Conservation (phyloP, 106 monocot species). For the Ottelia alismoides region DNA sequence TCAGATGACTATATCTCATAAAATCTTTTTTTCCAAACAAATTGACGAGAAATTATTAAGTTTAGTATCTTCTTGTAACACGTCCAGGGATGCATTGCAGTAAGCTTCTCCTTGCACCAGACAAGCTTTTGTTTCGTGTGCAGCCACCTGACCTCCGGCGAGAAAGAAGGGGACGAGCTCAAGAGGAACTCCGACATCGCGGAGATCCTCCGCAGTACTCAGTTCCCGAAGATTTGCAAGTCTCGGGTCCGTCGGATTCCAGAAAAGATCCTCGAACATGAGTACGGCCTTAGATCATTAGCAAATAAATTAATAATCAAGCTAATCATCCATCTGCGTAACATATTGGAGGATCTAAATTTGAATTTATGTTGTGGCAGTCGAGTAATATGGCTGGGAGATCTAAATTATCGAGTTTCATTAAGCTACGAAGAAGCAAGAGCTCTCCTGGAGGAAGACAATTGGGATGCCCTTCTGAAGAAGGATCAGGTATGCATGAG, state of each 20-base stretch:
- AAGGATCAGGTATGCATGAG: slow-evolving; percentile 24
- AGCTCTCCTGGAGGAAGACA: slow-evolving; percentile 12
- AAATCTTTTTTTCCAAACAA: neutral
- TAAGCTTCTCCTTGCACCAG: slow-evolving; percentile 49
- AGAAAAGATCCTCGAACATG: slow-evolving; percentile 49
- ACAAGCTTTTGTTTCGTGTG: slow-evolving; percentile 87
- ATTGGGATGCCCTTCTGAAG: slow-evolving; percentile 24
- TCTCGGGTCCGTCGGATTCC: slow-evolving; percentile 32
- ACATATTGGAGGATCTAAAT: slow-evolving; percentile 7
- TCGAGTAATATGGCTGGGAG: slow-evolving; percentile 77
- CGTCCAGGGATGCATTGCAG: slow-evolving; percentile 54
- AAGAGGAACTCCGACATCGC: slow-evolving; percentile 42
- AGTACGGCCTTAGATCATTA: slow-evolving; percentile 14
- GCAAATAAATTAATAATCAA: neutral
- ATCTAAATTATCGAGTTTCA: slow-evolving; percentile 34
- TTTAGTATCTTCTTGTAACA: neutral
- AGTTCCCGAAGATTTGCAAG: slow-evolving; percentile 28
- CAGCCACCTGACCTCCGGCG: slow-evolving; percentile 82
- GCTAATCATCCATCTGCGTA: neutral
- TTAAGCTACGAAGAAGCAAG: slow-evolving; percentile 10
- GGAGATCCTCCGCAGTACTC: slow-evolving; percentile 46
- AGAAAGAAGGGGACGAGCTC: slow-evolving; percentile 48
- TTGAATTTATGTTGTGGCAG: slow-evolving; percentile 16
- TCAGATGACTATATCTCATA: neutral
- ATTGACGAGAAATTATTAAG: neutral